Evolutionary conservation across 208 protist genomes (phyloP), one percentile per base, ranked within the genome.

Genomic region (Leishmania amazonensis): DNA sequence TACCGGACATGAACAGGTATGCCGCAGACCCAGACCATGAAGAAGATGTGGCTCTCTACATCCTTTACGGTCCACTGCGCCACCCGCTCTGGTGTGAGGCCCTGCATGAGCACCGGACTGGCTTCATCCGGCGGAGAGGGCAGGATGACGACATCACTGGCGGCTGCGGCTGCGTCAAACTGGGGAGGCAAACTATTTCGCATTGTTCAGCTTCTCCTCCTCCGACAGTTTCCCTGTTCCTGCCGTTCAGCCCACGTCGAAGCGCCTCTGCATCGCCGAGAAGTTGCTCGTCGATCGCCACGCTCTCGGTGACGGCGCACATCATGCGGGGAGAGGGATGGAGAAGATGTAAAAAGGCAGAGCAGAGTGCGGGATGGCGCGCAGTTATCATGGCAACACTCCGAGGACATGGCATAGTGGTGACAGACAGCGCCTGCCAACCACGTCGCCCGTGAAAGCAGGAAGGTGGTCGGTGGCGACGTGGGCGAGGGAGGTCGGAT

Each of bases 21-120:
- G 42, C 90, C 88, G 70, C 89, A 97, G 1, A 93, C 81, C 90
- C 90, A 96, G 49, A 92, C 87, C 24, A 92, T 51, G 71, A 92
- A 79, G 70, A 95, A 94, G 57, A 97, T 64, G 71, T 95, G 87
- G 17, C 89, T 81, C 51, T 79, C 77, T 0, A 93, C 80, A 42
- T 93, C 93, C 24, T 85, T 72, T 7, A 87, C 13, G 0, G 78
- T 75, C 90, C 90, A 88, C 45, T 15, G 72, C 13, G 72, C 45
- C 49, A 76, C 72, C 49, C 21, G 72, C 45, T 24, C 5, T 5
- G 72, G 72, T 40, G 72, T 42, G 28, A 76, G 72, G 72, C 51
- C 28, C 28, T 42, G 54, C 42, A 11, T 45, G 31, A 9, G 24
- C 3, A n/a, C 28, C 7, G 35, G 83, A 71, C 17, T 51, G 42